These are phyloP conservation scores for Fraxinus angustifolia DNA, from an alignment of 305 asterid genomes.

Conservation along the genomic window DNA sequence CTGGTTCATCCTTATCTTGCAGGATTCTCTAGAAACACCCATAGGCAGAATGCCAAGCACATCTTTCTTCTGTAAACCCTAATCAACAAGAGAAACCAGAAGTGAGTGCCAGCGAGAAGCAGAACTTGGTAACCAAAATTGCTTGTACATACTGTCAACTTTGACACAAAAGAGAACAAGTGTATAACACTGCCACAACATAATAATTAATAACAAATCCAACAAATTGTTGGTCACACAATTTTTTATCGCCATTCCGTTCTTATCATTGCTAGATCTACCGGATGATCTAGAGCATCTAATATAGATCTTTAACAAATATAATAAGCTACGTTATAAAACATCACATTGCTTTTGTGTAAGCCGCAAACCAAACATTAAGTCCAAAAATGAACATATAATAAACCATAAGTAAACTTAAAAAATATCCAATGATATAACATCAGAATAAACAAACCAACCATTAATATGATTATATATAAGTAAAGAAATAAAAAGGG, in stretches of 20 bases:
- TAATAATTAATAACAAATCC: not conserved
- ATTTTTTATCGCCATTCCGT: not conserved
- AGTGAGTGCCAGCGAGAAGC: constrained; percentile 19
- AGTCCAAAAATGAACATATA: not conserved
- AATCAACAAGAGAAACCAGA: constrained; percentile 24
- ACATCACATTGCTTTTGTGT: not conserved
- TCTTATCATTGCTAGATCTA: not conserved
- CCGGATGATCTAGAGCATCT: not conserved
- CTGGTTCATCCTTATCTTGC: constrained; percentile 31
- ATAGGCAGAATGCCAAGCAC: constrained; percentile 41
- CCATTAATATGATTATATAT: not conserved
- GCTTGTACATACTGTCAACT: constrained; percentile 17
- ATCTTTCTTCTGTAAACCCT: constrained; percentile 46
- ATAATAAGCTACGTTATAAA: not conserved
- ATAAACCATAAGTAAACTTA: not conserved
- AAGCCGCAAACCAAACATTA: not conserved
- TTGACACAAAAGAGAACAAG: not conserved
- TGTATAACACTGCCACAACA: not conserved
- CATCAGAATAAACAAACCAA: not conserved
- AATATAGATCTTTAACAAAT: not conserved
- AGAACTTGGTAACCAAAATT: constrained; percentile 3
- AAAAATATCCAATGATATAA: not conserved
- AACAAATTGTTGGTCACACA: not conserved
- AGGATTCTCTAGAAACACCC: constrained; percentile 46
- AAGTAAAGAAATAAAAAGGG: not conserved